phyloP scores from a whole-genome alignment of 2,329 filamentous ascomycete genomes.

The Aureobasidium musti region DNA sequence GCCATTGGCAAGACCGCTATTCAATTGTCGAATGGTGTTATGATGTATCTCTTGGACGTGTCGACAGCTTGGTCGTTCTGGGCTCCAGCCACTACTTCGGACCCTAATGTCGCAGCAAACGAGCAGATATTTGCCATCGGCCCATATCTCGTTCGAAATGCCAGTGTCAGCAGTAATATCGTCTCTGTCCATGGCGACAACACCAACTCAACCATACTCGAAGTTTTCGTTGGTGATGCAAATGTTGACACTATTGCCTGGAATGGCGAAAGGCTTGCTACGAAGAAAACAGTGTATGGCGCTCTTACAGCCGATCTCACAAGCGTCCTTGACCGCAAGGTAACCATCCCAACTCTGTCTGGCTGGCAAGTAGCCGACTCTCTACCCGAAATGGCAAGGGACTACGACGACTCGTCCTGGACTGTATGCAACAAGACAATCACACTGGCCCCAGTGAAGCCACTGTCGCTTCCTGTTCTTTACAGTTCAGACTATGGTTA shows the following conservation, averaged over 20 bases:
- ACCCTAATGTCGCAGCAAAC: slow-evolving; percentile 49
- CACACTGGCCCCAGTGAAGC: slow-evolving; percentile 43
- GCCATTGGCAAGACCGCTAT: slow-evolving; percentile 41
- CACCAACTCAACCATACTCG: slow-evolving; percentile 42
- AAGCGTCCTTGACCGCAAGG: slow-evolving; percentile 34
- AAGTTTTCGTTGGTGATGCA: slow-evolving; percentile 45
- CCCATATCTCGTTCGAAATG: slow-evolving; percentile 46
- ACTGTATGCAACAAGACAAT: slow-evolving; percentile 42
- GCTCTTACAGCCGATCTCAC: slow-evolving; percentile 41
- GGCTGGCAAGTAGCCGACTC: slow-evolving; percentile 53
- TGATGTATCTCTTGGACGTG: slow-evolving; percentile 57
- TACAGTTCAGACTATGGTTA: slow-evolving; percentile 48
- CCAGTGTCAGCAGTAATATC: slow-evolving; percentile 42
- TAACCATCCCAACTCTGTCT: slow-evolving; percentile 46
- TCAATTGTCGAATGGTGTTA: slow-evolving; percentile 52
- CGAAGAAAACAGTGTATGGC: slow-evolving; percentile 42
- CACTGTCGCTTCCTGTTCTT: slow-evolving; percentile 45
- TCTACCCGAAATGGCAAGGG: slow-evolving; percentile 50
- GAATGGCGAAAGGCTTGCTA: slow-evolving; percentile 43
- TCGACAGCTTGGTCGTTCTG: slow-evolving; percentile 60
- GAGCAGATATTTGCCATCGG: slow-evolving; percentile 51
- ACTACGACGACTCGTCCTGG: slow-evolving; percentile 55
- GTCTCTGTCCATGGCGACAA: slow-evolving; percentile 43
- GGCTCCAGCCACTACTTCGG: slow-evolving; percentile 52
- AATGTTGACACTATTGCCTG: slow-evolving; percentile 40